Percentiles rank a stretch among this genome's conserved stretches.
Conservation (phyloP, 2,329 filamentous ascomycete genomes). For the Fonsecaea monophora region DNA sequence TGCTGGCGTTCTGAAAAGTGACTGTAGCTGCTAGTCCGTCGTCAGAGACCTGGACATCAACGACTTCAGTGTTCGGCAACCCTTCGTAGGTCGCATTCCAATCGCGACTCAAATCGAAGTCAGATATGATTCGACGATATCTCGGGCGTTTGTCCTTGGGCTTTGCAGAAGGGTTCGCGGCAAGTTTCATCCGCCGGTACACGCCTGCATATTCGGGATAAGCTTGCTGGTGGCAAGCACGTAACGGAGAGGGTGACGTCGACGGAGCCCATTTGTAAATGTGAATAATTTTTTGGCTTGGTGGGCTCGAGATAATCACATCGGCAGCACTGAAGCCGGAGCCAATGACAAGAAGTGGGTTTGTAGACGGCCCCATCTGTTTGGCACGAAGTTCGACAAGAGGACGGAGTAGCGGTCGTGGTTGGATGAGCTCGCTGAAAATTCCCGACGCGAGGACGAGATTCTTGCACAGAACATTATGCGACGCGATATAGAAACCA, state of each 20-base stretch:
- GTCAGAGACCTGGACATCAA: constrained; percentile 45
- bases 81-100: constrained; percentile 63
- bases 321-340: constrained; percentile 69
- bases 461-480: constrained; percentile 61
- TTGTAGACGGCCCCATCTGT: constrained; percentile 23
- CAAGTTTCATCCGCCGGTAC: constrained; percentile 66
- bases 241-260: constrained; percentile 62
- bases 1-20: constrained; percentile 49
- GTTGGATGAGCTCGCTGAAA: constrained; percentile 62
- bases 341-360: constrained; percentile 63
- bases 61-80: constrained; percentile 60
- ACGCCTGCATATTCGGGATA: constrained; percentile 68
- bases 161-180: constrained; percentile 44
- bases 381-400: constrained; percentile 47
- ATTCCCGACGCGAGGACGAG: constrained; percentile 66
- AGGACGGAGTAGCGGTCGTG: constrained; percentile 57
- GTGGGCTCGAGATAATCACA: constrained; percentile 62
- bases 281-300: constrained; percentile 62
- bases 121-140: constrained; percentile 43
- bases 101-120: constrained; percentile 56
- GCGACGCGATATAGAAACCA: constrained; percentile 60
- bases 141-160: constrained; percentile 41
- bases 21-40: constrained; percentile 46
- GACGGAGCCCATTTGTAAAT: constrained; percentile 67
- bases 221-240: constrained; percentile 65